These are phyloP conservation scores for Xylaria sp. DNA, from an alignment of 2,329 filamentous ascomycete species.

Conservation along the genomic window DNA sequence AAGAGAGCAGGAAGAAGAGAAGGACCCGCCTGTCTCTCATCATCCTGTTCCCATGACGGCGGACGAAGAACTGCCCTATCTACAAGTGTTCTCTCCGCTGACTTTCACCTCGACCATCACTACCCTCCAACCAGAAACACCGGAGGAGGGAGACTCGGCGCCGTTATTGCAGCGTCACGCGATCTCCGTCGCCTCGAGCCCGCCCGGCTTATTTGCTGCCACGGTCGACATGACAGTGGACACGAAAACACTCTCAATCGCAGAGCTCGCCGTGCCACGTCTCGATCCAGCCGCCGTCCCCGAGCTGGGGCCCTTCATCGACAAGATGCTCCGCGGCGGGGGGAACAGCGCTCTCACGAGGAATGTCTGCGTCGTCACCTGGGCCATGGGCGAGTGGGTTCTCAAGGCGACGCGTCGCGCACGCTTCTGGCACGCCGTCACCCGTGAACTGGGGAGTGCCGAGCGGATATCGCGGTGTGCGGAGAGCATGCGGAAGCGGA, in stretches of 20 bases:
- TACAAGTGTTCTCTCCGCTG: slow-evolving; percentile 77
- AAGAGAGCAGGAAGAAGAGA: slow-evolving; percentile 44
- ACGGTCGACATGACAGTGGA: slow-evolving; percentile 68
- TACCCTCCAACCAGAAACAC: slow-evolving; percentile 52
- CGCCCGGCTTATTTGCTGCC: slow-evolving; percentile 66
- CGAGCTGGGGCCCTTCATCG: slow-evolving; percentile 67
- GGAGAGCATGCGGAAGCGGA: slow-evolving; percentile 45
- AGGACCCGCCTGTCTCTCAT: slow-evolving; percentile 63
- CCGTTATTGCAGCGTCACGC: slow-evolving; percentile 63
- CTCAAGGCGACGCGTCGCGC: slow-evolving; percentile 69
- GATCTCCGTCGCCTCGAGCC: slow-evolving; percentile 62
- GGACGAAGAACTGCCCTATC: slow-evolving; percentile 72
- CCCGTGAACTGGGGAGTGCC: slow-evolving; percentile 56
- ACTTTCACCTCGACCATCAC: slow-evolving; percentile 66
- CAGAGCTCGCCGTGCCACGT: slow-evolving; percentile 62
- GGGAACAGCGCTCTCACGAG: slow-evolving; percentile 59
- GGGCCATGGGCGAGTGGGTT: slow-evolving; percentile 76
- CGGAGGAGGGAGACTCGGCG: slow-evolving; percentile 10
- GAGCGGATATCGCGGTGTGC: slow-evolving; percentile 50
- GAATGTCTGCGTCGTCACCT: slow-evolving; percentile 70
- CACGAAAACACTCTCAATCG: slow-evolving; percentile 61
- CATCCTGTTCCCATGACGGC: slow-evolving; percentile 71
- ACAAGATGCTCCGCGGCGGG: slow-evolving; percentile 53
- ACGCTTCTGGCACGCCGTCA: slow-evolving; percentile 68
- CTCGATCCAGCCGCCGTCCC: slow-evolving; percentile 67